A percentile compares a stretch with the other conserved stretches of the same genome.
These are phyloP conservation scores for Whalleya microplaca DNA, from an alignment of 2,329 filamentous ascomycete species.

Conservation along the genomic window DNA sequence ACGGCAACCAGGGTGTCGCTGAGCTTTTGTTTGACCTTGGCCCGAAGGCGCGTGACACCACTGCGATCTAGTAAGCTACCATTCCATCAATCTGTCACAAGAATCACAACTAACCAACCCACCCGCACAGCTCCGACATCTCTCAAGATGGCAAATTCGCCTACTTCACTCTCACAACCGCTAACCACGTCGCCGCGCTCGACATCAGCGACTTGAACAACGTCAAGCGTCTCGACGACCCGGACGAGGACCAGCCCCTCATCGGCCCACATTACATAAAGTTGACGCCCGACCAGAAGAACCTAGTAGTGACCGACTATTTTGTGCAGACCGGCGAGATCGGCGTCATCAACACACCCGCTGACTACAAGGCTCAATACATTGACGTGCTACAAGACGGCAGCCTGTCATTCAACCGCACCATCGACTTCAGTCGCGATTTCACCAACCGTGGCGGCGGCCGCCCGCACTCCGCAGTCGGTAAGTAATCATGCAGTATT, in stretches of 20 bases:
- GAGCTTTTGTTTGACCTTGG: slow-evolving; percentile 64
- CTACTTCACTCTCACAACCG: slow-evolving; percentile 64
- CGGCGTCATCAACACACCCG: slow-evolving; percentile 62
- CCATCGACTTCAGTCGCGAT: slow-evolving; percentile 58
- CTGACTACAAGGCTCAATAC: slow-evolving; percentile 65
- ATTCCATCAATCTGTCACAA: neutral
- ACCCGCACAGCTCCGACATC: slow-evolving; percentile 52
- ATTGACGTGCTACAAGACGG: slow-evolving; percentile 61
- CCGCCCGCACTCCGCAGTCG: slow-evolving; percentile 59
- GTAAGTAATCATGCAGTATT: no score
- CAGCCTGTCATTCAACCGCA: slow-evolving; percentile 61
- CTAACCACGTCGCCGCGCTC: slow-evolving; percentile 64
- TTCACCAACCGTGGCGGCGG: slow-evolving; percentile 60
- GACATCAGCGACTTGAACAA: slow-evolving; percentile 65
- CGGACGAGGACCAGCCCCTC: slow-evolving; percentile 60
- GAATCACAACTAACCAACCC: neutral
- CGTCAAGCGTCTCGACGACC: slow-evolving; percentile 63
- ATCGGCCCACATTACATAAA: slow-evolving; percentile 68
- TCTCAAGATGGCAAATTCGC: slow-evolving; percentile 59
- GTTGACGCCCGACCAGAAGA: slow-evolving; percentile 66
- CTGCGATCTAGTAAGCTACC: slow-evolving; percentile 57
- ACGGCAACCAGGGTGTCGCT: slow-evolving; percentile 60
- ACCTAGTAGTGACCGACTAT: slow-evolving; percentile 67
- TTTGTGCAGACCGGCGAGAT: slow-evolving; percentile 67
- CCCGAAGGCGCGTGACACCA: slow-evolving; percentile 55